These are phyloP conservation scores for Fusarium gaditjirri DNA, from an alignment of 2,329 filamentous ascomycete species.

Conservation along the genomic window DNA sequence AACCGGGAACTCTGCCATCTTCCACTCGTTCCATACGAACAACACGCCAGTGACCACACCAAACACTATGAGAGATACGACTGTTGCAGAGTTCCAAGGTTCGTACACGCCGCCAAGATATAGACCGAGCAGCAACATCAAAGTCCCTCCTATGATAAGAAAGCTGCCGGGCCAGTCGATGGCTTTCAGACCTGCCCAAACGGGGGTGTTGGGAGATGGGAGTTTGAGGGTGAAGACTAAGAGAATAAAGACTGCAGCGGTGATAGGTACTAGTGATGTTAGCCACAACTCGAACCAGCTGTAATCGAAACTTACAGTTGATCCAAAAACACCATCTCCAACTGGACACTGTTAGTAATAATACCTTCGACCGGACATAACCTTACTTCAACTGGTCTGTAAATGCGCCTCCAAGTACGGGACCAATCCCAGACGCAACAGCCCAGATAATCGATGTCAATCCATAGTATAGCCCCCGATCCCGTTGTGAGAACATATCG, in stretches of 20 bases:
- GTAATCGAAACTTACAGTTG: conserved; percentile 53
- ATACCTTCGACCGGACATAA: fast-evolving
- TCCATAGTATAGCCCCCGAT: conserved; percentile 64
- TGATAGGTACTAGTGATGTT: conserved; percentile 54
- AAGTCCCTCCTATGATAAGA: conserved; percentile 69
- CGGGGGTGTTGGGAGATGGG: conserved; percentile 72
- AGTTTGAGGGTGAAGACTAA: conserved; percentile 72
- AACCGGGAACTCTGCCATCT: conserved; percentile 72
- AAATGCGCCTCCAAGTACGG: conserved; percentile 72
- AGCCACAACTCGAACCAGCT: not conserved
- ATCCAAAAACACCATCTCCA: conserved; percentile 64
- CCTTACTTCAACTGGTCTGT: conserved; percentile 66
- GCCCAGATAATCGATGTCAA: conserved; percentile 75
- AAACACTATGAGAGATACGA: conserved; percentile 72
- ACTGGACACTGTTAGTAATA: conserved; percentile 8
- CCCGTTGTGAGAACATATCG: conserved; percentile 60
- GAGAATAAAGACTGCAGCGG: conserved; percentile 66
- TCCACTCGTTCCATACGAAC: conserved; percentile 71
- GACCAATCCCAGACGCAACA: conserved; percentile 72
- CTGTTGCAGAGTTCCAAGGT: conserved; percentile 70
- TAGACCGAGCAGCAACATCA: conserved; percentile 77
- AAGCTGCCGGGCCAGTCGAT: conserved; percentile 71
- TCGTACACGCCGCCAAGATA: conserved; percentile 73
- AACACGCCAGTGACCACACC: conserved; percentile 60
- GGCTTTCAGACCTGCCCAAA: conserved; percentile 69